Conservation (phyloP, 139 green algal genomes). For the Chlamydomonas schloesseri region DNA sequence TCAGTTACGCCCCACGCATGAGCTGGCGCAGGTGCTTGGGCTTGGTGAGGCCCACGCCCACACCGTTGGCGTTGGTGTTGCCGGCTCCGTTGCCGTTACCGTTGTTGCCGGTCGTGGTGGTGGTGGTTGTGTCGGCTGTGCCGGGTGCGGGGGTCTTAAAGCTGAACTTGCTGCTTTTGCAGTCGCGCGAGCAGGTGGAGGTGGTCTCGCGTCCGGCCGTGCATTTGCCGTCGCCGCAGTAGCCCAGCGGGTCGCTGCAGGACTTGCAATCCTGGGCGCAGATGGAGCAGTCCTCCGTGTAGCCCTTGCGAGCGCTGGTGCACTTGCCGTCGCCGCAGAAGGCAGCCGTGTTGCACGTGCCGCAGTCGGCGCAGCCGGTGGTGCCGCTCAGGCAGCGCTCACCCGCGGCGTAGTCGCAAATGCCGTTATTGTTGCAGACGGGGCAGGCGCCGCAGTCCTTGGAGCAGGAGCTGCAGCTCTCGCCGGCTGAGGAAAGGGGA, state of each 20-base stretch:
- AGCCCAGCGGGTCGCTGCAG: background rate
- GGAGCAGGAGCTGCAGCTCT: conserved; percentile 17
- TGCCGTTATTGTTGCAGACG: conserved; percentile 11
- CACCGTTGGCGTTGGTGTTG: background rate
- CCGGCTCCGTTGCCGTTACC: background rate
- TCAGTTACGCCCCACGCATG: too few relatives aligned
- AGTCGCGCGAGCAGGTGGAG: background rate
- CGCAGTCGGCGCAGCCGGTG: conserved; percentile 23
- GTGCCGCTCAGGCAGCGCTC: background rate
- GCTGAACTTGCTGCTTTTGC: background rate
- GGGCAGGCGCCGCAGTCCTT: conserved; percentile 6
- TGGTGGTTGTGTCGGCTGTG: background rate
- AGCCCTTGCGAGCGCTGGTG: background rate
- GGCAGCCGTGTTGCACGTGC: background rate
- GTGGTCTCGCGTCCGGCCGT: background rate
- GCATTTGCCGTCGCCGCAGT: conserved; percentile 17
- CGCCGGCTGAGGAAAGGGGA: background rate
- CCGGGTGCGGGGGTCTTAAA: background rate
- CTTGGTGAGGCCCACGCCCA: too few relatives aligned
- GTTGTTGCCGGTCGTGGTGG: background rate
- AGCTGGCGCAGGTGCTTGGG: too few relatives aligned
- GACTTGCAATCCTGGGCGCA: background rate
- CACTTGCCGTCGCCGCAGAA: conserved; percentile 23
- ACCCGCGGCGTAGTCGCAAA: background rate
- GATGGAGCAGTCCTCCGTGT: conserved; percentile 13